Percentiles rank a stretch among this genome's conserved stretches.
phyloP scores from a whole-genome alignment of 371 early-diverging fungal species.

The Lichtheimia hyalospora region DNA sequence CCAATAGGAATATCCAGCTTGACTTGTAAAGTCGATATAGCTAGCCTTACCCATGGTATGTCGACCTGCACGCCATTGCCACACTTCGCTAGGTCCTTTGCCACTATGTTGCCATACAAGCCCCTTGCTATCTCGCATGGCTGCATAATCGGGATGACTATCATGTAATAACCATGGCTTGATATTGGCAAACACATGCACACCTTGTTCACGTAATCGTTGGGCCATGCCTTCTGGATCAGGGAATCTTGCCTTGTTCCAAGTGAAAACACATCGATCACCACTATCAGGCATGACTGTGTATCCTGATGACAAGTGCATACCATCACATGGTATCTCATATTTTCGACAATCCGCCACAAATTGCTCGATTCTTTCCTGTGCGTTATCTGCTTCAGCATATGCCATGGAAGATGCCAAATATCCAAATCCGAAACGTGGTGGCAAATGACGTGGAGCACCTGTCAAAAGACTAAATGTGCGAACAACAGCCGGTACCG shows the following conservation, averaged over 20 bases:
- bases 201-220: constrained; percentile 34
- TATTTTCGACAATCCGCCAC: constrained; percentile 34
- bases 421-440: constrained; percentile 59
- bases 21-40: constrained; percentile 59
- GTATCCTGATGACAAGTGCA: constrained; percentile 66
- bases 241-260: constrained; percentile 56
- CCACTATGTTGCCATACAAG: constrained; percentile 49
- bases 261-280: constrained; percentile 64
- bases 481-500: constrained; percentile 39
- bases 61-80: constrained; percentile 58
- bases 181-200: constrained; percentile 58
- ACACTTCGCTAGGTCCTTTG: constrained; percentile 21
- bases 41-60: constrained; percentile 48
- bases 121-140: constrained; percentile 25
- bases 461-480: constrained; percentile 43
- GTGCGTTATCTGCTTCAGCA: constrained; percentile 60
- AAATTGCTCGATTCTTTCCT: constrained; percentile 45
- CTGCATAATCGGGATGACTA: constrained; percentile 52
- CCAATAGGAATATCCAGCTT: constrained; percentile 57
- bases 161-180: constrained; percentile 63
- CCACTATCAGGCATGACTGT: constrained; percentile 38
- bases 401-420: constrained; percentile 66
- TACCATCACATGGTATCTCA: constrained; percentile 61
- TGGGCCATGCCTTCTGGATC: constrained; percentile 43
- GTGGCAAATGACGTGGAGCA: constrained; percentile 43